Conservation (phyloP, 176 grass and related monocot species). For the Chloris gayana region DNA sequence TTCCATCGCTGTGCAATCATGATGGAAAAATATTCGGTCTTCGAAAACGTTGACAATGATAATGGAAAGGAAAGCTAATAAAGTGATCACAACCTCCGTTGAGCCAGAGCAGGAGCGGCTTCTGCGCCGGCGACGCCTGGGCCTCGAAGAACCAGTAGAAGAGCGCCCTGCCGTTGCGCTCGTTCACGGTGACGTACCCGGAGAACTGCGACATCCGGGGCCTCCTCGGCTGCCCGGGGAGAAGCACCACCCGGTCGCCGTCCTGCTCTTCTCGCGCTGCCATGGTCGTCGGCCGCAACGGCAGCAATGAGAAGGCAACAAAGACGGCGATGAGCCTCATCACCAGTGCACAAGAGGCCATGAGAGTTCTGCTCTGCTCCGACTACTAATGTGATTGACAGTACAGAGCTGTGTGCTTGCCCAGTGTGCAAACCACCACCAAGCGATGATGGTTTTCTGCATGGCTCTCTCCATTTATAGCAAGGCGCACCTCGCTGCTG, state of each 20-base stretch:
- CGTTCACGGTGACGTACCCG: conserved; percentile 55
- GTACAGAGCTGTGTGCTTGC: conserved; percentile 7
- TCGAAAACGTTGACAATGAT: not conserved
- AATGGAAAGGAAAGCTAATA: not conserved
- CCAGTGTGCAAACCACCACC: not conserved
- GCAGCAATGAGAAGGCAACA: conserved; percentile 22
- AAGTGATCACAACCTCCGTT: conserved; percentile 66
- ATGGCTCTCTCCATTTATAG: conserved; percentile 31
- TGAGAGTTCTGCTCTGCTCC: conserved; percentile 10
- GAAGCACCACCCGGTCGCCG: conserved; percentile 45
- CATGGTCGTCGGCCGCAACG: not conserved
- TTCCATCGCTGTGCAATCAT: not conserved
- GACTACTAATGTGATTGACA: not conserved
- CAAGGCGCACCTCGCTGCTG: conserved; percentile 1
- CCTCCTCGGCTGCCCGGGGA: conserved; percentile 54
- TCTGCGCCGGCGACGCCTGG: conserved; percentile 43
- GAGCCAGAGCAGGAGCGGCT: conserved; percentile 92
- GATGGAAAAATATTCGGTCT: not conserved
- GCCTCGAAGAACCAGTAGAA: conserved; percentile 96
- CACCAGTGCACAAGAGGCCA: conserved; percentile 29
- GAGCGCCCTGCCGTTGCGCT: conserved; percentile 53
- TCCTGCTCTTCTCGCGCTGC: conserved; percentile 16
- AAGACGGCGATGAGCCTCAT: conserved; percentile 20
- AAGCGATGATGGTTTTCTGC: not conserved
- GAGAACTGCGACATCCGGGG: conserved; percentile 54